These are phyloP conservation scores for Eimeria tenella DNA, from an alignment of 169 alveolate species.

Conservation along the genomic window DNA sequence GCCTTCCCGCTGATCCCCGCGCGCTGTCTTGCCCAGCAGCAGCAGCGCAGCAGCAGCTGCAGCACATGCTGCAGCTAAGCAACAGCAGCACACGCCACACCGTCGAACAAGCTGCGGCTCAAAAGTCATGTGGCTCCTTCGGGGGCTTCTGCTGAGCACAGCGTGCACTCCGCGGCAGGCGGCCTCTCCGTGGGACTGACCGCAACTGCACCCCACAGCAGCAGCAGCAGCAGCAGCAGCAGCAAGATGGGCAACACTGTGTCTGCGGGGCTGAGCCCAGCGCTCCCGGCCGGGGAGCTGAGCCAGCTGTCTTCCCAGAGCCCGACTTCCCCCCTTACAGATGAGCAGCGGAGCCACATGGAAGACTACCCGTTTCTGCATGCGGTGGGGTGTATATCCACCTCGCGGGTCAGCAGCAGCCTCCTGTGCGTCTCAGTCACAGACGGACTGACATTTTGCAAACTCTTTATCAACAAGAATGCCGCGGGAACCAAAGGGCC, in stretches of 20 bases:
- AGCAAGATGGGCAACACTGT: conserved; percentile 36
- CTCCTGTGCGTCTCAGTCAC: conserved; percentile 14
- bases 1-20: too few relatives aligned
- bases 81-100: conserved; percentile 26
- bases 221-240: conserved; percentile 52
- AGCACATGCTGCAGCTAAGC: neutral
- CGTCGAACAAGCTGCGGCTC: neutral
- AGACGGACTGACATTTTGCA: conserved; percentile 1
- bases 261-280: conserved; percentile 27
- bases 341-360: conserved; percentile 16
- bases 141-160: neutral
- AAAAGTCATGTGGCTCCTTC: neutral
- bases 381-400: conserved; percentile 56
- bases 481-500: neutral
- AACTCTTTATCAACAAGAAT: neutral
- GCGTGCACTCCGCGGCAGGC: neutral
- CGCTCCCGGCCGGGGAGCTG: neutral
- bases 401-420: conserved; percentile 42
- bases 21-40: neutral
- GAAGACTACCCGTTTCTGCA: conserved; percentile 46
- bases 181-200: neutral
- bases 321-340: conserved; percentile 9
- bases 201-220: neutral
- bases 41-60: neutral
- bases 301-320: neutral